Evolutionary conservation across 2,329 filamentous ascomycete species (phyloP).

Genomic region (Beauveria sp.): DNA sequence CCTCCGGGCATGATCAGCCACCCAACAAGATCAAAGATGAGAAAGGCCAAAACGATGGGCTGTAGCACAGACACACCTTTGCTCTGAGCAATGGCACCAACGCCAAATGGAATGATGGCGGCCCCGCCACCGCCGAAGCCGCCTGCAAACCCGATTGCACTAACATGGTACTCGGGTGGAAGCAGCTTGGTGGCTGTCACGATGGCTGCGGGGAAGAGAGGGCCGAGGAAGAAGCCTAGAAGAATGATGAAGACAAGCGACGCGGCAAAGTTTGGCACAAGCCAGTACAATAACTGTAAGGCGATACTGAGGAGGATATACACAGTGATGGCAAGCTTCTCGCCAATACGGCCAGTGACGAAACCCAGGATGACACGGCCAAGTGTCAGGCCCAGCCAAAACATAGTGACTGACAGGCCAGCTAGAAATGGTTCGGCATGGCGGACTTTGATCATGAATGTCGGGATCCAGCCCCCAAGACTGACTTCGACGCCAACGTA

Average conservation of each 20-base stretch:
- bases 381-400: conserved; percentile 76
- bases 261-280: conserved; percentile 68
- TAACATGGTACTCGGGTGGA: conserved; percentile 65
- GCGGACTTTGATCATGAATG: conserved; percentile 77
- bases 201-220: conserved; percentile 68
- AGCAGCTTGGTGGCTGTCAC: conserved; percentile 68
- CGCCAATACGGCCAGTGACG: conserved; percentile 64
- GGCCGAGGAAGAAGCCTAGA: conserved; percentile 73
- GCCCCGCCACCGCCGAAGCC: conserved; percentile 71
- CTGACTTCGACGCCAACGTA: conserved; percentile 76
- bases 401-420: conserved; percentile 70
- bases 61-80: conserved; percentile 50
- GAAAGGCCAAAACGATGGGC: conserved; percentile 43
- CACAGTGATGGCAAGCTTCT: conserved; percentile 54
- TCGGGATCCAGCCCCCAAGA: conserved; percentile 70
- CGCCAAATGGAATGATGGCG: conserved; percentile 56
- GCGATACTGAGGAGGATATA: conserved; percentile 59
- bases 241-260: conserved; percentile 64
- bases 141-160: conserved; percentile 72
- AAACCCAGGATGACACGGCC: conserved; percentile 69
- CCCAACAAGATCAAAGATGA: conserved; percentile 35
- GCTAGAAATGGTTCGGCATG: conserved; percentile 61
- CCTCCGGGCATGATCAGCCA: conserved; percentile 39
- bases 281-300: conserved; percentile 70
- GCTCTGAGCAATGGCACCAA: conserved; percentile 58